Base-by-base conservation (phyloP, 345 rosid genomes). In the Melaleuca alternifolia region DNA sequence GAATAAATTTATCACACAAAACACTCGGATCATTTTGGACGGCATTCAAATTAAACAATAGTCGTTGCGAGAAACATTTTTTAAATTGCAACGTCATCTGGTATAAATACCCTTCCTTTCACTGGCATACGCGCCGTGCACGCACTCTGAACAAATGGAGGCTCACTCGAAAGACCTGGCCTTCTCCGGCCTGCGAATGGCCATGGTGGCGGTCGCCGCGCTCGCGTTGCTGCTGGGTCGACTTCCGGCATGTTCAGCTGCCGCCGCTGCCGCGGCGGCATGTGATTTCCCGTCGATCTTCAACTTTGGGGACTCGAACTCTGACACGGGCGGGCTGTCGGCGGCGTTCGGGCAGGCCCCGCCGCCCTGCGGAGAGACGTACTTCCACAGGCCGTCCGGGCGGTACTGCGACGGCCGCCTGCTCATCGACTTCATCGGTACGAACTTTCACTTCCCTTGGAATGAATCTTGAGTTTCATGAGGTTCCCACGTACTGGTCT, bases 401-500 rank as follows among this genome's bases (percentile, higher is more conserved):
- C 94, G 95, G 2, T 93, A 84, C 88, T 92, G 90, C 33, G 96
- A 95, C 50, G 98, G 97, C 86, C 93, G 97, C 28, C 90, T 95
- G 50, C 56, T 93, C 83, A 44, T 94, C n/a, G 98, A 93, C 86
- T 93, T 95, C 88, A 94, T 95, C 62, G 93, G 98, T 94, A 89
- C 46, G 51, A 4, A 10, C 23, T 3, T 9, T 10, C 15, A 26
- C 50, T 13, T 41, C n/a, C 51, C 50, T 23, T 12, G 14, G 79
- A 8, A 71, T 33, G 77, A 37, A 65, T 71, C 79, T 65, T 15
- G 46, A 30, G 77, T 65, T 65, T 65, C 77, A 16, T 2, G 10
- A 57, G 77, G 33, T 11, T 18, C 57, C 57, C 24, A 2, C 24
- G 56, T 53, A 6, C 23, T 2, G 57, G 20, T 54, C 57, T 54